A percentile compares a stretch with the other conserved stretches of the same genome.
Evolutionary conservation across 345 rosid genomes (phyloP).

Genomic region (Eucalyptus shirleyi): DNA sequence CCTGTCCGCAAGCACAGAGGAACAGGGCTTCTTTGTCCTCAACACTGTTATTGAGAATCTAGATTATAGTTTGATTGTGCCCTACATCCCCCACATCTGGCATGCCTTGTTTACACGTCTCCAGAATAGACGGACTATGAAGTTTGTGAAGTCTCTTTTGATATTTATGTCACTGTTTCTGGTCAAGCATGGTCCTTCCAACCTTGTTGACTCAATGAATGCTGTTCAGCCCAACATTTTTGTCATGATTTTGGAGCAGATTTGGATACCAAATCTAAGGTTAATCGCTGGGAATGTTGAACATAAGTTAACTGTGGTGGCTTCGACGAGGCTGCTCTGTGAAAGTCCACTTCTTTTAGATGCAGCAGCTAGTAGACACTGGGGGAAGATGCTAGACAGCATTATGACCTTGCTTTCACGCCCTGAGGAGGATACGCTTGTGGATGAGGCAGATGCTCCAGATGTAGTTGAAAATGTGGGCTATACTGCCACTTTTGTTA

Average conservation of each 20-base stretch:
- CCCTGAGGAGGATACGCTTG: slow-evolving; percentile 72
- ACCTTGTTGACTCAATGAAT: slow-evolving; percentile 69
- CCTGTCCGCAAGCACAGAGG: slow-evolving; percentile 63
- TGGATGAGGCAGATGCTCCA: slow-evolving; percentile 86
- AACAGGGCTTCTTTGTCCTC: slow-evolving; percentile 89
- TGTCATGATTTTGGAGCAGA: slow-evolving; percentile 51
- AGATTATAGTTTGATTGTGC: slow-evolving; percentile 46
- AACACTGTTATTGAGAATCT: slow-evolving; percentile 86
- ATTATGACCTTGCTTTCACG: slow-evolving; percentile 74
- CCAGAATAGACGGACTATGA: slow-evolving; percentile 46
- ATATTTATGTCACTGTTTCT: slow-evolving; percentile 86
- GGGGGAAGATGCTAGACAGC: slow-evolving; percentile 88
- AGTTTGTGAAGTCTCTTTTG: slow-evolving; percentile 67
- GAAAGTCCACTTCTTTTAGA: slow-evolving; percentile 64
- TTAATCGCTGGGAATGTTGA: slow-evolving; percentile 67
- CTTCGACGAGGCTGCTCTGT: slow-evolving; percentile 70
- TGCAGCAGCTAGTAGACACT: slow-evolving; percentile 37
- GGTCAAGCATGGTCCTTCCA: slow-evolving; percentile 72
- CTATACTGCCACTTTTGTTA: slow-evolving; percentile 70
- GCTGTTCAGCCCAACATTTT: slow-evolving; percentile 64
- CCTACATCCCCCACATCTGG: slow-evolving; percentile 66
- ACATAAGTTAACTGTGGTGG: slow-evolving; percentile 69
- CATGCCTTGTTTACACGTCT: slow-evolving; percentile 59
- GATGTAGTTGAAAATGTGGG: slow-evolving; percentile 76
- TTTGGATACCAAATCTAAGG: slow-evolving; percentile 87